Evolutionary conservation across 2,329 filamentous ascomycete genomes (phyloP), one percentile per base, ranked within the genome.

Genomic region (Trichoderma sp.): DNA sequence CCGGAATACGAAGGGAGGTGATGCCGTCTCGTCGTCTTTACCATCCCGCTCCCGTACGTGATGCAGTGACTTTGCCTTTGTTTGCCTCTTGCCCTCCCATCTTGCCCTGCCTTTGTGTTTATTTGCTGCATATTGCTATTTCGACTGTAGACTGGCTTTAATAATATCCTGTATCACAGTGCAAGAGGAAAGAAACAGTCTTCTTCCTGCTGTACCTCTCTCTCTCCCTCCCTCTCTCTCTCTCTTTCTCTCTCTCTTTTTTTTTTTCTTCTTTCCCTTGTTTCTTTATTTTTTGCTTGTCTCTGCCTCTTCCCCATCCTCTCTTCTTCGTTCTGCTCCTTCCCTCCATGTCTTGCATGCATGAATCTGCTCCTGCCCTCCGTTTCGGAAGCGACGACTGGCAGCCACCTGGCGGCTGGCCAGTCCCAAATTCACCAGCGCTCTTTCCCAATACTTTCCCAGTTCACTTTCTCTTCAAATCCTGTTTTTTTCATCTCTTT

Each of bases 371-470:
- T 68, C 60, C 52, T 68, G 42, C 35, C 52, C 7, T 50, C 42
- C n/a, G 39, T 34, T 32, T 35, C 37, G 35, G 39, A 45, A 22
- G 42, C 27, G n/a, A 32, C 63, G 42, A 56, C 67, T 68, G 67
- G 67, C 67, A 60, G 61, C 52, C 67, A 60, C 61, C 61, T 56
- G 61, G 54, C 67, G 13, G 53, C 45, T 12, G 19, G 42, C 7
- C 67, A 34, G 53, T 9, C 57, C 65, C 35, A 13, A 42, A 61
- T 67, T 61, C 56, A 59, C 57, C 50, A 35, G 45, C 65, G 45
- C 19, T 52, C 59, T 35, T 58, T 57, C 65, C 39, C 42, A 50
- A 34, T 6, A 17, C 39, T 42, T 7, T 59, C 39, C 19, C 54
- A 4, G 13, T 25, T 48, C 48, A 53, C 29, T 10, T 29, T 13